A percentile compares a stretch with the other conserved stretches of the same genome.
phyloP scores from a whole-genome alignment of 2,329 filamentous ascomycete genomes.

The Talaromyces sp. region DNA sequence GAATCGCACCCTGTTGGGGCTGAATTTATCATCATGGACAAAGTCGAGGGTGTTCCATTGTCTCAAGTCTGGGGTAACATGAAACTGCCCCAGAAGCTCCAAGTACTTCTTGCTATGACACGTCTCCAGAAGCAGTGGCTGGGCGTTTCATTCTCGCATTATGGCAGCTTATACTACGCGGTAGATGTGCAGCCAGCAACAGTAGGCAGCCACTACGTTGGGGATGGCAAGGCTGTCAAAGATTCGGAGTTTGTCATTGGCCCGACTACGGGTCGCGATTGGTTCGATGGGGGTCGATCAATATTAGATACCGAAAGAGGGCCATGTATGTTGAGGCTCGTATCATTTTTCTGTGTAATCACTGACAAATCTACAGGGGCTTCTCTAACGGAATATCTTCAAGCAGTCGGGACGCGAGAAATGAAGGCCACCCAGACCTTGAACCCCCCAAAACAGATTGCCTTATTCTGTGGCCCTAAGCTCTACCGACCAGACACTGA shows the following conservation, averaged over 20 bases:
- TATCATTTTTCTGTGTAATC: conserved; percentile 14
- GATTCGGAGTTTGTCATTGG: conserved; percentile 19
- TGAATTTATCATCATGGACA: conserved; percentile 22
- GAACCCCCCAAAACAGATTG: conserved; percentile 20
- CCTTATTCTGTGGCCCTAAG: conserved; percentile 25
- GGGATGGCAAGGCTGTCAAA: conserved; percentile 17
- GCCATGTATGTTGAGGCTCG: conserved; percentile 28
- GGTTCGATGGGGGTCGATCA: conserved; percentile 19
- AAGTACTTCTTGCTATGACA: conserved; percentile 16
- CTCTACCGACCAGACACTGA: conserved; percentile 21
- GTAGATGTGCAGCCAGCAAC: conserved; percentile 14
- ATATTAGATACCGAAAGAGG: conserved; percentile 28
- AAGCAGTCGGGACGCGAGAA: conserved; percentile 22
- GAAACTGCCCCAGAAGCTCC: conserved; percentile 15
- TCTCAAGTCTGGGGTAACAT: conserved; percentile 17
- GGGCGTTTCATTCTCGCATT: conserved; percentile 6
- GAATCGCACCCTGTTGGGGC: conserved; percentile 17
- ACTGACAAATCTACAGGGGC: conserved; percentile 17
- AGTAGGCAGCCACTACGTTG: conserved; percentile 17
- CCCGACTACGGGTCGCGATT: conserved; percentile 14
- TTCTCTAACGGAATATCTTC: conserved; percentile 21
- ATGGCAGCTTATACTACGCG: conserved; percentile 19
- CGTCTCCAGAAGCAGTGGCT: conserved; percentile 15
- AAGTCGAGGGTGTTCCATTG: conserved; percentile 14
- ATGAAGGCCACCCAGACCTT: conserved; percentile 19